These are phyloP conservation scores for Murraya paniculata DNA, from an alignment of 345 rosid species.

Conservation along the genomic window DNA sequence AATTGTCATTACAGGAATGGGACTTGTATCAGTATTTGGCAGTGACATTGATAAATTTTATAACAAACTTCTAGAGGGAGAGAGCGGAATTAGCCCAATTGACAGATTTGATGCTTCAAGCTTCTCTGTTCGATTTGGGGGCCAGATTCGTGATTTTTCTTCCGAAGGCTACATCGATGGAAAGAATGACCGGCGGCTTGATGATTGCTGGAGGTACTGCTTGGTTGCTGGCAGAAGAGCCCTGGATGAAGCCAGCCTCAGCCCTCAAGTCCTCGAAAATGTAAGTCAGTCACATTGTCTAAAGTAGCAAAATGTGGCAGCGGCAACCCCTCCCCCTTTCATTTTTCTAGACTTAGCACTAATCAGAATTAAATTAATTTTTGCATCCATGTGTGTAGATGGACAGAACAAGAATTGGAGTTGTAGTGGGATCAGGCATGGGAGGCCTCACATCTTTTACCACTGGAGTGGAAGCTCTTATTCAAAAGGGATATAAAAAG, in stretches of 20 bases:
- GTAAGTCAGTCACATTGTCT: slow-evolving; percentile 27
- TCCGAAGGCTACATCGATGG: slow-evolving; percentile 62
- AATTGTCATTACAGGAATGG: slow-evolving; percentile 68
- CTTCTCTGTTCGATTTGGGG: slow-evolving; percentile 55
- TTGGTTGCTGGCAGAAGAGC: slow-evolving; percentile 60
- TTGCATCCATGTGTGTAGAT: slow-evolving; percentile 29
- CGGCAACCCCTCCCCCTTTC: background rate
- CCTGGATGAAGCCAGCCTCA: slow-evolving; percentile 52
- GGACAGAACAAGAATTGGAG: slow-evolving; percentile 58
- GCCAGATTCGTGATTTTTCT: slow-evolving; percentile 61
- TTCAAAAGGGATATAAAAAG: slow-evolving; percentile 55
- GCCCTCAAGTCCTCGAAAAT: slow-evolving; percentile 41
- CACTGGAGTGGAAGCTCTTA: slow-evolving; percentile 49
- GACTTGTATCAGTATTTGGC: slow-evolving; percentile 59
- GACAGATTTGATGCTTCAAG: slow-evolving; percentile 61
- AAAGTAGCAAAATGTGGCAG: background rate
- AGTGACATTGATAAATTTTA: slow-evolving; percentile 41
- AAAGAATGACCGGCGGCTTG: slow-evolving; percentile 63
- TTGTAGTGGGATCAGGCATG: slow-evolving; percentile 67
- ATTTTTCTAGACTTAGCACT: background rate
- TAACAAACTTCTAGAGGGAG: slow-evolving; percentile 55
- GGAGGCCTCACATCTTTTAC: slow-evolving; percentile 59
- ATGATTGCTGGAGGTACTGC: slow-evolving; percentile 72
- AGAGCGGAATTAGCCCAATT: slow-evolving; percentile 61
- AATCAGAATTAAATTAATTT: background rate